Evolutionary conservation across 176 grass and related monocot genomes (phyloP), one percentile per base, ranked within the genome.

Genomic region (Melocanna baccifera): DNA sequence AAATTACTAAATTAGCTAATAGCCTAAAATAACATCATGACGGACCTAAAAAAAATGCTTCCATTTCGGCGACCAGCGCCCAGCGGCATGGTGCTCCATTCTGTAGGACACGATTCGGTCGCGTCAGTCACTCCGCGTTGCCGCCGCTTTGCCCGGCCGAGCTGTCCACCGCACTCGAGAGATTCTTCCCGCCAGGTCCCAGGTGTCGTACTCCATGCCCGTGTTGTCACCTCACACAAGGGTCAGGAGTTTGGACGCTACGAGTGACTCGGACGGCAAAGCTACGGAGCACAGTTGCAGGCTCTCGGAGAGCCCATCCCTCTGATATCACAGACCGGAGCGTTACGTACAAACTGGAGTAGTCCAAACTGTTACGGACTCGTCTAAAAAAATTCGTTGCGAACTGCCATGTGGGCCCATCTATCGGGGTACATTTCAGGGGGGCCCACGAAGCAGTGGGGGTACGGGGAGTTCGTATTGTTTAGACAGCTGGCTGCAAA

Each of bases 51-150:
- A 70, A 52, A 70, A 53, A 16, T 84, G 82, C 16, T 55, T 87
- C 85, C 69, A 81, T 81, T 75, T 67, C 5, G 75, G 87, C 69
- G 82, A 85, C 82, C 87, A 61, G 39, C 32, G 29, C 28, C 32
- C 75, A 74, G 59, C 16, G 30, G 39, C 69, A 48, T 74, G 29
- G 45, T 80, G 76, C 67, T 4, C 18, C 53, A 29, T 63, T 14
- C 53, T 43, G 82, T 81, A 71, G 78, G 57, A 57, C 79, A 78
- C 84, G 19, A 86, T 86, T 64, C 67, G 73, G 84, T 83, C 88
- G 88, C 84, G 79, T 43, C 88, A 90, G 79, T 43, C 88, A 90
- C 79, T 79, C 88, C 47, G 84, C 62, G 88, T 45, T 90, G 88
- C 88, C 56, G 79, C 84, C 51, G 78, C 88, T 90, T 86, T 83